These are phyloP conservation scores for Populus tomentosa DNA, from an alignment of 441 rosid genomes.

Conservation along the genomic window DNA sequence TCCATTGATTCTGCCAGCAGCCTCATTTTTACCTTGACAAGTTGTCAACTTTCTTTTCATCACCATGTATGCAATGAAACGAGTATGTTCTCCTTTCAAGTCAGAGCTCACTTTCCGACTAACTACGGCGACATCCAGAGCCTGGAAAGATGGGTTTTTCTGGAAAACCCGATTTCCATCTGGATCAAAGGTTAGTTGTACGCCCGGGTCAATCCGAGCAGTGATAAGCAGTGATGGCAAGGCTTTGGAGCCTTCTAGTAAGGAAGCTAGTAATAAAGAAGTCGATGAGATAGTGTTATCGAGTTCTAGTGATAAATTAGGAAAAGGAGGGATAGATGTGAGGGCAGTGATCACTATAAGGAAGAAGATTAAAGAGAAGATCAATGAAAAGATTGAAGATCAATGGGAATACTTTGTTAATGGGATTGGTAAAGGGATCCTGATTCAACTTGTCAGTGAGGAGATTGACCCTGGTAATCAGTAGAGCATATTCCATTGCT, in stretches of 20 bases:
- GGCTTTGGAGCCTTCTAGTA: slow-evolving; percentile 36
- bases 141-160: slow-evolving; percentile 4
- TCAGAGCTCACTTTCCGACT: slow-evolving; percentile 35
- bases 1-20: background rate
- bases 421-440: slow-evolving; percentile 79
- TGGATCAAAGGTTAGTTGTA: slow-evolving; percentile 2
- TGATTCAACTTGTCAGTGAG: slow-evolving; percentile 80
- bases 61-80: slow-evolving; percentile 33
- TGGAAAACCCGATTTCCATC: slow-evolving; percentile 3
- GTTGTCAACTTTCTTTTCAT: background rate
- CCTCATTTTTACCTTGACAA: background rate
- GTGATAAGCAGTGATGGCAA: slow-evolving; percentile 70
- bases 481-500: background rate
- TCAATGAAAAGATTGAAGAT: slow-evolving; percentile 68
- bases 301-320: slow-evolving; percentile 13
- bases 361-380: slow-evolving; percentile 74
- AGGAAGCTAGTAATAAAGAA: slow-evolving; percentile 30
- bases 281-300: slow-evolving; percentile 19
- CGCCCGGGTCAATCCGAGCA: slow-evolving; percentile 34
- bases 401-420: slow-evolving; percentile 64
- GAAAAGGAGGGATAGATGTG: slow-evolving; percentile 35
- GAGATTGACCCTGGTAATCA: slow-evolving; percentile 77
- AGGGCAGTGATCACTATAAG: slow-evolving; percentile 67
- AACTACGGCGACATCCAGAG: slow-evolving; percentile 23
- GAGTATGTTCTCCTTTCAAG: slow-evolving; percentile 29